These are phyloP conservation scores for Umbelopsis sp. DNA, from an alignment of 192 early-diverging fungal species.

Conservation along the genomic window DNA sequence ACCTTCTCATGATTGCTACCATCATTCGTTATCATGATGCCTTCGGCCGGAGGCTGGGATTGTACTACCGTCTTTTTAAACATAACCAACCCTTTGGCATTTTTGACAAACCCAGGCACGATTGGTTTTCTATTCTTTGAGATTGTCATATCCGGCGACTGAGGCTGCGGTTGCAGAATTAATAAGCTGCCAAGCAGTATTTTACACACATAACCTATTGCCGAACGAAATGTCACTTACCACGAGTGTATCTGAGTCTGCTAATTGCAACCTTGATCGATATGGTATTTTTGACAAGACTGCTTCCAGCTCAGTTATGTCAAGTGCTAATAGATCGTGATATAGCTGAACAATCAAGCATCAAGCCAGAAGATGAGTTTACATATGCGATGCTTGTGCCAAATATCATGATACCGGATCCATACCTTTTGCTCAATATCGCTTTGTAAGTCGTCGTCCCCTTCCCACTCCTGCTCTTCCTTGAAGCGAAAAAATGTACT, in stretches of 20 bases:
- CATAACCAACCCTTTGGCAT: conserved; percentile 28
- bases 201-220: too few relatives aligned
- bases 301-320: conserved; percentile 23
- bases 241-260: background rate
- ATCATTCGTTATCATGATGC: conserved; percentile 38
- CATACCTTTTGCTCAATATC: background rate
- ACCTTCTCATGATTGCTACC: conserved; percentile 25
- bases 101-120: conserved; percentile 33
- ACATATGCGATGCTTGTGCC: background rate
- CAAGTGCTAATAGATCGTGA: conserved; percentile 24
- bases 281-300: background rate
- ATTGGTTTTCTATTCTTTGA: conserved; percentile 26
- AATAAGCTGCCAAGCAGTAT: background rate
- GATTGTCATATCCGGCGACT: background rate
- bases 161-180: background rate
- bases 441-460: background rate
- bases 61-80: conserved; percentile 24
- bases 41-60: conserved; percentile 20
- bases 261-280: background rate
- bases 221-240: background rate
- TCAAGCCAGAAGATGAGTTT: background rate
- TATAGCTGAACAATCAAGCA: conserved; percentile 10
- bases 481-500: conserved; percentile 39
- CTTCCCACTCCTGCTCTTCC: conserved; percentile 32
- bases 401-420: background rate